phyloP scores from a whole-genome alignment of 2,329 filamentous ascomycete genomes.

The Fonsecaea erecta region DNA sequence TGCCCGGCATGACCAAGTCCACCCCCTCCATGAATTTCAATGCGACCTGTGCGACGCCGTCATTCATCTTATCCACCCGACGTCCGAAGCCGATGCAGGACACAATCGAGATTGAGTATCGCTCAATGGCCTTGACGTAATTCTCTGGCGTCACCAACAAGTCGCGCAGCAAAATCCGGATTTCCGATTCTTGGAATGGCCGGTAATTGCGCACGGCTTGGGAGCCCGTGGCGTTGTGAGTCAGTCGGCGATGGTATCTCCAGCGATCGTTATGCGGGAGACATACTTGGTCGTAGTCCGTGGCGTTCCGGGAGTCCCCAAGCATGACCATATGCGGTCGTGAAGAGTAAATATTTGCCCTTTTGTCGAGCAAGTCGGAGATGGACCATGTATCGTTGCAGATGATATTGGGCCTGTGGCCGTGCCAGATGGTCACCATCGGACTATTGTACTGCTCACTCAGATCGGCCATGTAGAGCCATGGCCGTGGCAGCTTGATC shows the following conservation, averaged over 20 bases:
- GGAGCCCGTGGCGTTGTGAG: conserved; percentile 58
- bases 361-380: conserved; percentile 42
- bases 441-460: conserved; percentile 56
- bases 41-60: conserved; percentile 51
- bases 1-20: conserved; percentile 28
- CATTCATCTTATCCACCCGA: conserved; percentile 49
- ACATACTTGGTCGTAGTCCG: conserved; percentile 52
- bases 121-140: conserved; percentile 47
- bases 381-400: conserved; percentile 43
- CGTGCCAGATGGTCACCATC: conserved; percentile 62
- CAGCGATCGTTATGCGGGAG: conserved; percentile 46
- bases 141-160: conserved; percentile 42
- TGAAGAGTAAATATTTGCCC: conserved; percentile 43
- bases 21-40: conserved; percentile 29
- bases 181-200: conserved; percentile 62
- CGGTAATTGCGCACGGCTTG: conserved; percentile 61
- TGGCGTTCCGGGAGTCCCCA: conserved; percentile 41
- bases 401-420: conserved; percentile 44
- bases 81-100: conserved; percentile 49
- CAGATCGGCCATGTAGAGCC: conserved; percentile 61
- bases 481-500: conserved; percentile 60
- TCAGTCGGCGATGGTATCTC: conserved; percentile 54
- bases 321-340: conserved; percentile 38
- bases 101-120: conserved; percentile 49
- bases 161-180: conserved; percentile 56